A percentile compares a stretch with the other conserved stretches of the same genome.
Evolutionary conservation across 1,284 basidiomycete genomes (phyloP).

Genomic region (Volvariella surrecta): DNA sequence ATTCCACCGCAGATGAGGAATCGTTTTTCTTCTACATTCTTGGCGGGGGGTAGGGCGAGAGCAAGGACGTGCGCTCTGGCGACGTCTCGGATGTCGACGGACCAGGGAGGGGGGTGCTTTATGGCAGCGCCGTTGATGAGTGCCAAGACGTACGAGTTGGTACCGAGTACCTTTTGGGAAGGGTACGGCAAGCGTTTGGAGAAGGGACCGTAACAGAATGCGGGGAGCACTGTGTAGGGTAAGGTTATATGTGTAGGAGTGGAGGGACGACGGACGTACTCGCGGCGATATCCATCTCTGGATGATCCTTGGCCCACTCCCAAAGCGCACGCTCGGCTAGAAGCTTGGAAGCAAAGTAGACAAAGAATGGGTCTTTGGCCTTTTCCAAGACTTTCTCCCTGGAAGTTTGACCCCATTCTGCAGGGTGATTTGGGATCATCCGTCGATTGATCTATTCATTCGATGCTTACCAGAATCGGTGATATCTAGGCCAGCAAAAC

Average conservation of each 20-base stretch:
- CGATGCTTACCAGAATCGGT: constrained; percentile 8
- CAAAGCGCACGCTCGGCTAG: constrained; percentile 26
- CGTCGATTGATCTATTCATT: too few relatives aligned
- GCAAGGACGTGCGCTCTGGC: constrained; percentile 26
- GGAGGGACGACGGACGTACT: constrained; percentile 12
- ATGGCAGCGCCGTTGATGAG: constrained; percentile 16
- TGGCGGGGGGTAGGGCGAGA: constrained; percentile 15
- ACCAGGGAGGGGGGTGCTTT: constrained; percentile 17
- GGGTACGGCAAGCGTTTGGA: constrained; percentile 19
- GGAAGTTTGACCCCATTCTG: constrained; percentile 15
- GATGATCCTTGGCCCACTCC: constrained; percentile 25
- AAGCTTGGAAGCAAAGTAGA: constrained; percentile 27
- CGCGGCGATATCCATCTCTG: constrained; percentile 24
- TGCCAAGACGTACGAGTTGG: constrained; percentile 20
- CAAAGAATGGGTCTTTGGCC: constrained; percentile 10
- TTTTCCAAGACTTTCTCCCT: constrained; percentile 13
- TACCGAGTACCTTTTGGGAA: constrained; percentile 14
- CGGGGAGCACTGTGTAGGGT: background rate
- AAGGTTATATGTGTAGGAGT: background rate
- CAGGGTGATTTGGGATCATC: background rate
- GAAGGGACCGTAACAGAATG: constrained; percentile 21
- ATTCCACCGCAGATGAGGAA: constrained; percentile 22
- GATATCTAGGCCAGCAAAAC: constrained; percentile 12
- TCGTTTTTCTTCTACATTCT: constrained; percentile 17
- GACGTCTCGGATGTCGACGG: constrained; percentile 30